Percentiles rank a stretch among this genome's conserved stretches.
Conservation (phyloP, 2,329 filamentous ascomycete species). For the Microsporum canis region DNA sequence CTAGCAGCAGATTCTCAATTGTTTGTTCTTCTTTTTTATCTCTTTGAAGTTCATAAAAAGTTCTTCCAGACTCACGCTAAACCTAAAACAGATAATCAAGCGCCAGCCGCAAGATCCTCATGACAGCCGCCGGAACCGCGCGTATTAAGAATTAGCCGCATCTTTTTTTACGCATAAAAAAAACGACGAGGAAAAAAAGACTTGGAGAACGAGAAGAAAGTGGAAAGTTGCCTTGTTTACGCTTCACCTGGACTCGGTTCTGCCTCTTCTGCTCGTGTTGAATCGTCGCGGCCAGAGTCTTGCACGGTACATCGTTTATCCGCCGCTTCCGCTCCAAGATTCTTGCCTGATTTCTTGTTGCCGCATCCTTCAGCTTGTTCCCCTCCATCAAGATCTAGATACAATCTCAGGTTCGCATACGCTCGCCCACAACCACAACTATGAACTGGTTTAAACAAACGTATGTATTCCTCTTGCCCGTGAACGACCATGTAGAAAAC, state of each 20-base stretch:
- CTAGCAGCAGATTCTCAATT: not conserved
- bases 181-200: not conserved
- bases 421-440: slow-evolving; percentile 39
- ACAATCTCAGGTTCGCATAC: not conserved
- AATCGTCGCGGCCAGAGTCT: not conserved
- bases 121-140: not conserved
- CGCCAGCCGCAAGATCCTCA: not conserved
- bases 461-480: slow-evolving; percentile 42
- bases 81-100: not conserved
- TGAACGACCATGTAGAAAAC: slow-evolving; percentile 28
- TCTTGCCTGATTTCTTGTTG: not conserved
- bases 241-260: not conserved
- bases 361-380: not conserved
- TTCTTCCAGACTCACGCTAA: not conserved
- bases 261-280: not conserved
- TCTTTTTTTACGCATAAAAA: not conserved
- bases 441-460: slow-evolving; percentile 93
- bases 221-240: not conserved
- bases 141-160: not conserved
- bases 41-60: not conserved
- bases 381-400: not conserved
- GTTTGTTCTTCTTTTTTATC: not conserved
- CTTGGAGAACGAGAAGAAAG: not conserved
- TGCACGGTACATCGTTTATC: slow-evolving; percentile 2
- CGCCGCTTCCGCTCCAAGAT: not conserved